phyloP scores from a whole-genome alignment of 129 eudicot species.

The Centaurea solstitialis region DNA sequence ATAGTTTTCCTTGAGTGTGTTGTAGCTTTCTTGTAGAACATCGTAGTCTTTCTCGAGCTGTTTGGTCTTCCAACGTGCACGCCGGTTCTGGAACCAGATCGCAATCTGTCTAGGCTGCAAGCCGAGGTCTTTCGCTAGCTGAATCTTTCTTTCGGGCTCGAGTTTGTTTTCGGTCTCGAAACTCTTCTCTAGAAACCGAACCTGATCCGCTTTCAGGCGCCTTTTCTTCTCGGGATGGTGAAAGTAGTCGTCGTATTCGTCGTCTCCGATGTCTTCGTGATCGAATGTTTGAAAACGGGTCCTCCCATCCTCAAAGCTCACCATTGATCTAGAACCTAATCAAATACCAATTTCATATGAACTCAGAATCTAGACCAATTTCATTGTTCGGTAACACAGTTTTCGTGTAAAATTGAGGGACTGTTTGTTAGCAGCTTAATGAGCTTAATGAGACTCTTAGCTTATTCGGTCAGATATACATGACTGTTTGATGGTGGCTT shows the following conservation, averaged over 20 bases:
- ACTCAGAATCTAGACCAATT: not conserved
- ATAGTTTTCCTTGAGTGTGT: slow-evolving; percentile 68
- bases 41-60: slow-evolving; percentile 84
- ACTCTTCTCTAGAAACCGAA: slow-evolving; percentile 78
- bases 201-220: slow-evolving; percentile 75
- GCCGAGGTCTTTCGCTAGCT: slow-evolving; percentile 94
- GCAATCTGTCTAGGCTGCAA: slow-evolving; percentile 96
- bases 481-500: too few species aligned
- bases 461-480: too few species aligned
- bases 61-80: slow-evolving; percentile 92
- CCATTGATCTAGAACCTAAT: slow-evolving; percentile 79
- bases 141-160: slow-evolving; percentile 86
- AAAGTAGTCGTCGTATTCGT: slow-evolving; percentile 76
- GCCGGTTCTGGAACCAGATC: slow-evolving; percentile 89
- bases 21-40: slow-evolving; percentile 57
- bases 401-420: not conserved
- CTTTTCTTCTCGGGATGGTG: slow-evolving; percentile 89
- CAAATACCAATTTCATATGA: not conserved
- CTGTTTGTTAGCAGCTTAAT: too few species aligned
- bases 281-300: slow-evolving; percentile 48
- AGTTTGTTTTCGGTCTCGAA: slow-evolving; percentile 81
- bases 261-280: slow-evolving; percentile 69
- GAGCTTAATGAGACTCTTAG: too few species aligned
- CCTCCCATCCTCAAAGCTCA: slow-evolving; percentile 63
- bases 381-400: not conserved